These are phyloP conservation scores for Fusarium sp. DNA, from an alignment of 2,329 filamentous ascomycete species.

Conservation along the genomic window DNA sequence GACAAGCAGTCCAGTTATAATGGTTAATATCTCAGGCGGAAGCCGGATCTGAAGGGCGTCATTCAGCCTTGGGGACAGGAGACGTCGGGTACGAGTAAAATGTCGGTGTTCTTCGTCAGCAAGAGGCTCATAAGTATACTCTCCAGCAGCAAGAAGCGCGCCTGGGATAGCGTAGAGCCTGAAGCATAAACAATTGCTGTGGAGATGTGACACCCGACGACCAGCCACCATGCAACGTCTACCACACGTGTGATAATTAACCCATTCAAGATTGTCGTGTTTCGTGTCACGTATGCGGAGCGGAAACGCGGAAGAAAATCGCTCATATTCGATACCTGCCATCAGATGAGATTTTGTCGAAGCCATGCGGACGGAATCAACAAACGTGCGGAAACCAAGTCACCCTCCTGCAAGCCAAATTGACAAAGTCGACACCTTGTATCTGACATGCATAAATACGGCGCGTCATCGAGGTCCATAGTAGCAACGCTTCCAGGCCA, in stretches of 20 bases:
- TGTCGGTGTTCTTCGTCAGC: not conserved
- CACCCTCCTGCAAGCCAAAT: conserved; percentile 13
- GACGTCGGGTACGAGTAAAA: not conserved
- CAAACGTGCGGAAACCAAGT: conserved; percentile 21
- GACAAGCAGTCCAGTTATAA: conserved; percentile 17
- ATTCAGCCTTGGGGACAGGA: conserved; percentile 11
- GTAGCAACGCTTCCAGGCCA: not conserved
- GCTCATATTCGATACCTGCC: conserved; percentile 10
- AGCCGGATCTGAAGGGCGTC: conserved; percentile 6
- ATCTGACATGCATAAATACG: conserved; percentile 28
- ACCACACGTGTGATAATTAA: conserved; percentile 15
- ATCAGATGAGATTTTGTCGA: conserved; percentile 4
- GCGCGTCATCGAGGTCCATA: conserved; percentile 15
- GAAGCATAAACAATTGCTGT: conserved; percentile 14
- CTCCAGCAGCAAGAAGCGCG: conserved; percentile 12
- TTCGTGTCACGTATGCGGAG: conserved; percentile 5
- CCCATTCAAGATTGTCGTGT: conserved; percentile 5
- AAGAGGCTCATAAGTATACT: conserved; percentile 15
- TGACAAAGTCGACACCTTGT: conserved; percentile 23
- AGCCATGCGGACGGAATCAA: not conserved
- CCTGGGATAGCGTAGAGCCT: conserved; percentile 16
- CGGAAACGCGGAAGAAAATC: conserved; percentile 12
- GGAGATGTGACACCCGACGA: conserved; percentile 19
- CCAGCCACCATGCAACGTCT: conserved; percentile 2
- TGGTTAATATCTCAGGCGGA: conserved; percentile 12